phyloP scores from a whole-genome alignment of 176 grass and related monocot species.

The Triticum turgidum region DNA sequence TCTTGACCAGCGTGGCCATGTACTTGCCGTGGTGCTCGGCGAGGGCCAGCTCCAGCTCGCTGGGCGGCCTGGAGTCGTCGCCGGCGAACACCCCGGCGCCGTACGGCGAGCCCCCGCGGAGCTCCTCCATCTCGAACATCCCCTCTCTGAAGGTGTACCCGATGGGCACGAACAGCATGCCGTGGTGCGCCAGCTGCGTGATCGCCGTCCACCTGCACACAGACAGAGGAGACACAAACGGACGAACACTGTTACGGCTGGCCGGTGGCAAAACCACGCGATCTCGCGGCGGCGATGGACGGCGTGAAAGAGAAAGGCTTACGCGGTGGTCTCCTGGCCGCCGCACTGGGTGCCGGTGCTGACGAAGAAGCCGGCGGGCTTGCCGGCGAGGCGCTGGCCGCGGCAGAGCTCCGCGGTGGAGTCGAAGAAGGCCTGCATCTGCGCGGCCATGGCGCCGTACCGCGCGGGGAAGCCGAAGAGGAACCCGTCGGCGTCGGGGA shows the following conservation, averaged over 20 bases:
- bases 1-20: slow-evolving; percentile 61
- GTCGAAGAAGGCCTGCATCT: slow-evolving; percentile 65
- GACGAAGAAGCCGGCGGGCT: slow-evolving; percentile 54
- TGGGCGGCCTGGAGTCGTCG: slow-evolving; percentile 53
- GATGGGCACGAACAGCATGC: slow-evolving; percentile 65
- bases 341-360: slow-evolving; percentile 55
- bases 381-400: slow-evolving; percentile 46
- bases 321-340: slow-evolving; percentile 58
- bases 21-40: slow-evolving; percentile 71
- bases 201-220: slow-evolving; percentile 53
- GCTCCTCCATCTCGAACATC: slow-evolving; percentile 55
- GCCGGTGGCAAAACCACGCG: background rate
- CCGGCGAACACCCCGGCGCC: slow-evolving; percentile 52
- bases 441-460: slow-evolving; percentile 51
- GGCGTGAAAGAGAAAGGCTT: background rate
- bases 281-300: background rate
- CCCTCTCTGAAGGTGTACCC: slow-evolving; percentile 57
- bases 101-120: slow-evolving; percentile 59
- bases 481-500: slow-evolving; percentile 36
- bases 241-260: background rate
- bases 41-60: slow-evolving; percentile 45
- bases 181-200: slow-evolving; percentile 62
- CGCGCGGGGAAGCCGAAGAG: slow-evolving; percentile 52
- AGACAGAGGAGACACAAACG: background rate
- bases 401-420: slow-evolving; percentile 39